Evolutionary conservation across 345 rosid genomes (phyloP).

Genomic region (Passiflora organensis): DNA sequence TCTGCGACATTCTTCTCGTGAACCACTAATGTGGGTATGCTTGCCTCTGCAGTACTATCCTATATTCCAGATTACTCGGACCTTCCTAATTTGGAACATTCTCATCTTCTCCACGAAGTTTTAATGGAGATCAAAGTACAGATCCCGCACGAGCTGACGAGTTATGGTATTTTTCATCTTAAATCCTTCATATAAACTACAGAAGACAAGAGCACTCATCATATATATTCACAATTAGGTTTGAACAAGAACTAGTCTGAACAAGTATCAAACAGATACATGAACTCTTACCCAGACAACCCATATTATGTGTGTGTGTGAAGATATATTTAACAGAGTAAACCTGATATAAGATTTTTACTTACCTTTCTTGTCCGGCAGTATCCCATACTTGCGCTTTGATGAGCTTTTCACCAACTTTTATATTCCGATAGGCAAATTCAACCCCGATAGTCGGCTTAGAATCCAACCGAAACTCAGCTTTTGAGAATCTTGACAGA

Average conservation of each 20-base stretch:
- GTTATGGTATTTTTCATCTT: background rate
- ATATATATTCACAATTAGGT: too few relatives aligned
- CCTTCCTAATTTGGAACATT: background rate
- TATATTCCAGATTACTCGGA: background rate
- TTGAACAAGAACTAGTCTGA: too few relatives aligned
- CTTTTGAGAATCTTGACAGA: constrained; percentile 60
- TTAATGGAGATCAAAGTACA: background rate
- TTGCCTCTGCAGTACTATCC: background rate
- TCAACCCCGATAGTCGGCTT: constrained; percentile 92
- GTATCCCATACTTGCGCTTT: constrained; percentile 93
- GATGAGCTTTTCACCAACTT: constrained; percentile 61
- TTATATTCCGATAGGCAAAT: constrained; percentile 68
- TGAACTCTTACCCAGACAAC: background rate
- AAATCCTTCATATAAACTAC: background rate
- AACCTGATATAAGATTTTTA: background rate
- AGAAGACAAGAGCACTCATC: too few relatives aligned
- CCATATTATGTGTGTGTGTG: too few relatives aligned
- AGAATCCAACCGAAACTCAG: constrained; percentile 77
- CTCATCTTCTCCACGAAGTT: background rate
- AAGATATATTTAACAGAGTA: too few relatives aligned
- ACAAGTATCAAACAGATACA: background rate
- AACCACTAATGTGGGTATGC: background rate
- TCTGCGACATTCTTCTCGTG: background rate
- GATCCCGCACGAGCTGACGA: too few relatives aligned
- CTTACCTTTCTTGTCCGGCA: constrained; percentile 89